Evolutionary conservation across 306 rosid species (phyloP), one percentile per base, ranked within the genome.

Genomic region (Acacia acuminata): DNA sequence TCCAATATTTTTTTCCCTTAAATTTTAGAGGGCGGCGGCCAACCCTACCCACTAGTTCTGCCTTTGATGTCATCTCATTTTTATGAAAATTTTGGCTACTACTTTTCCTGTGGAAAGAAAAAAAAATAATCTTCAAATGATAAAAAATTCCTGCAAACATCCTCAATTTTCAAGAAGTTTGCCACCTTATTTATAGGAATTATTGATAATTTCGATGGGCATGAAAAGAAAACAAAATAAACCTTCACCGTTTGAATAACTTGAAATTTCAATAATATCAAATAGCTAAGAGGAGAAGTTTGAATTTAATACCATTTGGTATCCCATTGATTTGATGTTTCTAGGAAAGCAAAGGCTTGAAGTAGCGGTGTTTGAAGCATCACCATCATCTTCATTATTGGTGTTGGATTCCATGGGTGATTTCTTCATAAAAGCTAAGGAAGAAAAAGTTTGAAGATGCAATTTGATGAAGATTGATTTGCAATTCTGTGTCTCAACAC

Each of bases 1-100:
- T 82, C 88, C 79, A 92, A 68, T 56, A 75, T 79, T 82, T 92
- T 27, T 27, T 27, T 27, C 30, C 30, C 30, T 27, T 27, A 27
- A 27, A 27, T 27, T 27, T 27, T 27, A 27, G 30, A 27, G 30
- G 30, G 30, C 30, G 30, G 30, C 30, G 30, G 30, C 30, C 30
- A 27, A 27, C 30, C 30, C 30, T 27, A 27, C 30, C 30, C 30
- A 27, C 30, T 27, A 27, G 30, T 27, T 27, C 30, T 27, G 30
- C 30, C 30, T 27, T 1, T 27, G 30, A 47, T 47, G 3, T 12
- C 3, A 11, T 47, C 51, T 2, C 16, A 47, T 43, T 47, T 34
- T 34, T 34, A 34, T 4, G 38, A 34, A 34, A 34, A 34, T 34
- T 4, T 34, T 34, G 38, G 38, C 38, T 34, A 34, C 38, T 34